A percentile compares a stretch with the other conserved stretches of the same genome.
These are phyloP conservation scores for Cynanchum wilfordii DNA, from an alignment of 257 asterid genomes.

Conservation along the genomic window DNA sequence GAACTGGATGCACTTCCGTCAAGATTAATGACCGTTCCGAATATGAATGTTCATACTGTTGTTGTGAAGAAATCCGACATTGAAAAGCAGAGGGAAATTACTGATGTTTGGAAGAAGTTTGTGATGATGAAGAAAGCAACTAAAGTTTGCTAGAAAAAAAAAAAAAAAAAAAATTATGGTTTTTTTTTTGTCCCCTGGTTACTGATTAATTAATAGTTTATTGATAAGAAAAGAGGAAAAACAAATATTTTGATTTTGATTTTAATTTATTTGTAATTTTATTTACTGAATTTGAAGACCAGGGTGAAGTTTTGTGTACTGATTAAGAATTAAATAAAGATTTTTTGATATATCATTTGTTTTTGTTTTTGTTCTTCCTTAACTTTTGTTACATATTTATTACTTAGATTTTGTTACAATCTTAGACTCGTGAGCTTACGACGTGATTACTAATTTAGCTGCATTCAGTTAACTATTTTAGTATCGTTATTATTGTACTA, in stretches of 20 bases:
- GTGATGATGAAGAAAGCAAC: constrained; percentile 26
- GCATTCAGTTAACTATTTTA: no score
- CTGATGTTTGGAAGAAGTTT: constrained; percentile 27
- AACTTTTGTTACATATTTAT: no score
- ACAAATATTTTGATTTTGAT: no score
- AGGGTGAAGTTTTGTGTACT: neutral
- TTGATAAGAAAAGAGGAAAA: neutral
- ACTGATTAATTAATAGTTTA: neutral
- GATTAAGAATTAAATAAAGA: neutral
- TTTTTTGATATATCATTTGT: no score
- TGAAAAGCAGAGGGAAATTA: constrained; percentile 24
- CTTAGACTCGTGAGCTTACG: no score
- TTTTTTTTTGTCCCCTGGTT: no score
- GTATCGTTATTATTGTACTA: no score
- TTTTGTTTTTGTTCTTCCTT: no score
- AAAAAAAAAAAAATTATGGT: no score
- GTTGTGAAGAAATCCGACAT: constrained; percentile 20
- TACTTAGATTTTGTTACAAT: no score
- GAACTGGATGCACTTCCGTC: constrained; percentile 25
- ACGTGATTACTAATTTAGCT: no score
- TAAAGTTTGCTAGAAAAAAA: neutral
- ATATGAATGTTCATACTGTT: neutral
- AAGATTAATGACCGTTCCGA: constrained; percentile 4
- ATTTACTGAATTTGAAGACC: neutral
- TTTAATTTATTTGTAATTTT: neutral